Evolutionary conservation across 2,329 filamentous ascomycete species (phyloP), one percentile per base, ranked within the genome.

Genomic region (Polychaeton citri): DNA sequence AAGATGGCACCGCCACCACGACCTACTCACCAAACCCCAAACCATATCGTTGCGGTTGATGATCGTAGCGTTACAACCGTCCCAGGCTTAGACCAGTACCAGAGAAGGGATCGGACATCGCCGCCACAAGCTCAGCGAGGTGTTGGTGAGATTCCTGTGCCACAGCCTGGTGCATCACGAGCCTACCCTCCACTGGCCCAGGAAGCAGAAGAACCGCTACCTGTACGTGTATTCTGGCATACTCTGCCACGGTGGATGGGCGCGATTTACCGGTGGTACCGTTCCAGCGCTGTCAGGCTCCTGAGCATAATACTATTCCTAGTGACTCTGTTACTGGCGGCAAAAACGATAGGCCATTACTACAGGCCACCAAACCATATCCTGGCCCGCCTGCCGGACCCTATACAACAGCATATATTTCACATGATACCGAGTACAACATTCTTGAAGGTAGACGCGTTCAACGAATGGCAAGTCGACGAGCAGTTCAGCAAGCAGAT

Each of bases 381-480:
- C 4, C 24, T 10, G 3, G 24, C 24, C 15, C 24, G 24, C 12
- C 24, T 28, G 12, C 24, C 24, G 4, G 24, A 28, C 15, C 15
- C 15, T 15, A 28, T 28, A 10, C 24, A 28, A 28, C 24, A 28
- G 7, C 24, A 28, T 28, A 28, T 28, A 10, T 16, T 21, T 8
- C 18, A 20, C 15, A 30, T 16, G n/a, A 18, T 31, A 17, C 21
- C 17, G 15, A 17, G 13, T 12, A 12, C 12, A 12, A 19, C 24
- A 12, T 31, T 36, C 24, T 17, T 15, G 30, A 28, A 37, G 12
- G 13, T 18, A 10, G 20, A 20, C 18, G 33, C 35, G 17, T 37
- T 36, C 34, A 26, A 30, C 19, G 19, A 28, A 8, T 34, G 31
- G 7, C 38, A 35, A 32, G 15, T 38, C 12, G 38, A 34, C 28